Base-by-base conservation (phyloP, 1,284 basidiomycete species). In the Cutaneotrichosporon sp. region DNA sequence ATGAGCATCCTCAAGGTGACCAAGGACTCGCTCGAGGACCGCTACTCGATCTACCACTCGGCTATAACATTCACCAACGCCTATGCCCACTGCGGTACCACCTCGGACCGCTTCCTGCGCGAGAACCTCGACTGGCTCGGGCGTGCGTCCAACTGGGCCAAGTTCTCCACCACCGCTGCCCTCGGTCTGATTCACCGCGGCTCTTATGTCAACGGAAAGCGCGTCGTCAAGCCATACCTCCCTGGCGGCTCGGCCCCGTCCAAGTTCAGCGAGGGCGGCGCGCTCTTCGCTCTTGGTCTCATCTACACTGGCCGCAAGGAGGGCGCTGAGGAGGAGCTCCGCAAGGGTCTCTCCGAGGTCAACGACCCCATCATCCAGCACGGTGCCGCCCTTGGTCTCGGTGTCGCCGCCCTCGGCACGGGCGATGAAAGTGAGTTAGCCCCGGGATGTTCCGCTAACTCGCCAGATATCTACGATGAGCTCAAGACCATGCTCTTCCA, bases 111-210 rank as follows among this genome's bases (percentile, higher is more conserved):
- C 35, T 97, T 97, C 79, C 77, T 97, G 23, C 84, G 90, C 10
- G 89, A 94, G 53, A 97, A 97, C 71, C 80, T 97, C 43, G 92
- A 94, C 70, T 97, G 91, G 90, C 82, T 97, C 2, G 87, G 84
- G 21, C 81, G 89, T 56, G 93, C 93, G 2, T 87, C 86, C 38
- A 96, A 97, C 71, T 97, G 93, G 93, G 89, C 90, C 40, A 97
- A 97, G 69, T 97, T 97, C 76, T 89, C 90, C 8, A 89, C 92
- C 2, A 96, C 93, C 8, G 91, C 92, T 21, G 90, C 88, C 8
- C 83, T 97, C 21, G 93, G 93, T 63, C 88, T 97, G 48, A 96
- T 97, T 61, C 91, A 97, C 78, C 92, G 93, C 64, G 93, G 93
- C 41, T 92, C 91, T 70, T 88, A 91, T 67, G 84, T 90, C 64